phyloP scores from a whole-genome alignment of 2,329 filamentous ascomycete genomes.

The Raffaelea arxii region DNA sequence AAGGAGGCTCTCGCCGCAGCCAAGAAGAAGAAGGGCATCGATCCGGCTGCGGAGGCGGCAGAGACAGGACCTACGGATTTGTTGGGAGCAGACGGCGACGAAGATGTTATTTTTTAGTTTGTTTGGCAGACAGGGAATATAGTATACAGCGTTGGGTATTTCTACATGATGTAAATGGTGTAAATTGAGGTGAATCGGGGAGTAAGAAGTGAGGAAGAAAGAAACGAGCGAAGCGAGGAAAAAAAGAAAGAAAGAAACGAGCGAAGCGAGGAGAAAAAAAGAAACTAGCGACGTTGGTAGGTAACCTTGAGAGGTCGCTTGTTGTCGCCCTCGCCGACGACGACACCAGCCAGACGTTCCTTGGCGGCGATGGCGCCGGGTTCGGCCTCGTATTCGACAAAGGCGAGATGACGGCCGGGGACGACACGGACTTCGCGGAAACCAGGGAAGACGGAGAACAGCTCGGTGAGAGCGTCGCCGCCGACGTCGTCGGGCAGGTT shows the following conservation, averaged over 20 bases:
- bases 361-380: conserved; percentile 85
- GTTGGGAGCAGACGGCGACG: conserved; percentile 65
- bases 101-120: conserved; percentile 85
- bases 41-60: conserved; percentile 19
- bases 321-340: conserved; percentile 50
- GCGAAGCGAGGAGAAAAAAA: conserved; percentile 6
- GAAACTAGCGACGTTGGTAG: conserved; percentile 57
- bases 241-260: conserved; percentile 4
- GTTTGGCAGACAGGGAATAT: too few relatives aligned
- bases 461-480: conserved; percentile 64
- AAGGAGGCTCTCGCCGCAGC: conserved; percentile 41
- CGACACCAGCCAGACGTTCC: conserved; percentile 82
- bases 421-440: conserved; percentile 90
- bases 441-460: conserved; percentile 86
- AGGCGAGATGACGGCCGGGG: conserved; percentile 79
- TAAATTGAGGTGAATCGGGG: too few relatives aligned
- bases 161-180: too few relatives aligned
- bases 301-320: conserved; percentile 80
- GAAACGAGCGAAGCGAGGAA: neutral
- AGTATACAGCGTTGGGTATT: too few relatives aligned
- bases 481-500: conserved; percentile 83
- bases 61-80: conserved; percentile 49
- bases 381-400: conserved; percentile 92
- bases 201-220: neutral
- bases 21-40: conserved; percentile 14